Conservation (phyloP, 176 grass and related monocot species). For the Puya raimondii region DNA sequence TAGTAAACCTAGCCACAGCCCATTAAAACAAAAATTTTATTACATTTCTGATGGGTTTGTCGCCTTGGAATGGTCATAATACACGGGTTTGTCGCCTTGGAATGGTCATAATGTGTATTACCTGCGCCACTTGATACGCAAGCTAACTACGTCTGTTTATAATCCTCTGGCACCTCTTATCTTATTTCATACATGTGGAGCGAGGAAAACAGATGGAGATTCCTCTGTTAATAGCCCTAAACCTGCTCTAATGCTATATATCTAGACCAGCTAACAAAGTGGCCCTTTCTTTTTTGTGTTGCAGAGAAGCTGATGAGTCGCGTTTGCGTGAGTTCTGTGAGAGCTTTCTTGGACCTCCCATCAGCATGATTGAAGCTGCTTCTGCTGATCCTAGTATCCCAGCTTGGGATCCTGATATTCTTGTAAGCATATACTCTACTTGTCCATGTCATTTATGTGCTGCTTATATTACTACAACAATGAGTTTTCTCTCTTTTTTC, state of each 20-base stretch:
- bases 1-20: background rate
- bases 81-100: too few species aligned
- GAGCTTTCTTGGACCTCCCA: constrained; percentile 77
- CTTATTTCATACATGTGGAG: background rate
- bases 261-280: background rate
- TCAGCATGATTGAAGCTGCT: constrained; percentile 36
- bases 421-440: constrained; percentile 42
- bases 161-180: background rate
- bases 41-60: too few species aligned
- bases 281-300: constrained; percentile 9
- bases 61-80: background rate
- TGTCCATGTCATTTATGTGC: background rate
- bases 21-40: background rate
- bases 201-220: background rate
- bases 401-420: constrained; percentile 68
- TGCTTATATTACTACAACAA: background rate
- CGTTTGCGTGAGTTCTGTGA: constrained; percentile 78
- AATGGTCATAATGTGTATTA: background rate
- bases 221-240: background rate
- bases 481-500: background rate
- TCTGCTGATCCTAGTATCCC: constrained; percentile 34
- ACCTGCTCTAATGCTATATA: background rate
- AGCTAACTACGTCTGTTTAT: background rate
- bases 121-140: background rate
- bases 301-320: constrained; percentile 87